Base-by-base conservation (phyloP, 352 stramenopile species). In the Globisporangium mamillatum region DNA sequence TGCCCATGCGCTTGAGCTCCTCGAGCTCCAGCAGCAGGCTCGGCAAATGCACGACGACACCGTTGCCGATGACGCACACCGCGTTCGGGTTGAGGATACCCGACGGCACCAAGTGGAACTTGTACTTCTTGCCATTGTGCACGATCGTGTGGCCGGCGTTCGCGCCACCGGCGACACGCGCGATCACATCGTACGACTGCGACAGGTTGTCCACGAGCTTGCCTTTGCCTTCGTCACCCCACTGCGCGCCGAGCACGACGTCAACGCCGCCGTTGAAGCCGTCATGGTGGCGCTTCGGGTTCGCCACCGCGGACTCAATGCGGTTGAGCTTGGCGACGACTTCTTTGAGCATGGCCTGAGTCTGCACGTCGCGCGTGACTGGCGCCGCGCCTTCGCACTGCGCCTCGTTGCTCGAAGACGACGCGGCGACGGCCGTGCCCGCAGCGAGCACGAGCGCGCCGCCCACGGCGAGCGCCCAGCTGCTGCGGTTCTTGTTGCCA, bases 121-220 rank as follows among this genome's bases (percentile, higher is more conserved):
- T 99, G 89, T 99, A 99, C 80, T 99, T 99, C 83, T 98, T 98
- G 58, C 93, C 88, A 56, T 99, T 84, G 63, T 98, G 96, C 57
- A 99, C 96, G 75, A 99, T 99, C 52, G 98, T 99, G 85, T 99
- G 98, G 32, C 98, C 98, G 29, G 98, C 97, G 86, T 99, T 99
- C 32, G 96, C 97, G 50, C 98, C 98, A 59, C 98, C 91, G 14
- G 96, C 97, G n/a, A 99, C 97, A 64, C 96, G 93, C 48, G 95
- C 94, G 75, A 98, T 99, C 60, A 99, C 94, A 77, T 99, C 95
- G 83, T 99, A 99, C 66, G 93, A 90, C 76, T 97, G 79, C 36
- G 86, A 96, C 64, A 97, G 68, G 60, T 95, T 97, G 84, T 97
- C 91, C 32, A 99, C 97, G 32, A 99, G 91, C 79, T 99, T 99